Conservation (phyloP, 129 eudicot species). For the Silybum marianum region DNA sequence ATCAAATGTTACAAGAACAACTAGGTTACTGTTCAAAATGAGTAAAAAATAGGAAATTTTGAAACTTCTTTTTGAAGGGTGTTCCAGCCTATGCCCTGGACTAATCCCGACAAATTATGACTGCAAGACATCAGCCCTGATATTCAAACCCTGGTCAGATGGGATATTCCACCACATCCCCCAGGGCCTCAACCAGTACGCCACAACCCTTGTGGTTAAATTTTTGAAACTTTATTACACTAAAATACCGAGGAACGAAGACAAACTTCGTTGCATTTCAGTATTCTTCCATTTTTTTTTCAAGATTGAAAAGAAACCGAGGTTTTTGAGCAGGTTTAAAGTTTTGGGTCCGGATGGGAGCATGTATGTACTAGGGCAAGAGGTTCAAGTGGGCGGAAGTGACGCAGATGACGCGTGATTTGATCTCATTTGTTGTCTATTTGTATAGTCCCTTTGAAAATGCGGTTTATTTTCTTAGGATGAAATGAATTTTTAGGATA, state of each 20-base stretch:
- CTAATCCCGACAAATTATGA: no score
- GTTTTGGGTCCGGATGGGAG: constrained; percentile 80
- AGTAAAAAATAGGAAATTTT: neutral
- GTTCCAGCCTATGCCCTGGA: no score
- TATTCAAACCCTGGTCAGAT: no score
- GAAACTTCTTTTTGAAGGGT: neutral
- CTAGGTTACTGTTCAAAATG: neutral
- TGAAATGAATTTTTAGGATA: constrained; percentile 12
- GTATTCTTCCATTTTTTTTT: neutral
- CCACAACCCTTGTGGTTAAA: no score
- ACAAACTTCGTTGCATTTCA: neutral
- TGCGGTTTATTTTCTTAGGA: constrained; percentile 1
- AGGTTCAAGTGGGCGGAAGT: constrained; percentile 52
- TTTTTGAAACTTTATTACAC: neutral
- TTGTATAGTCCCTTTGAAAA: constrained; percentile 27
- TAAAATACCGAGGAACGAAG: neutral
- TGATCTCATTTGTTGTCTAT: constrained; percentile 4
- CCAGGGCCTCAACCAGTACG: no score
- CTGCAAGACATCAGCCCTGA: no score
- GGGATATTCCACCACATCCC: no score
- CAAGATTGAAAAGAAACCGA: neutral
- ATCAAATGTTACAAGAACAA: neutral
- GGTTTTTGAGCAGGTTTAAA: constrained; percentile 49
- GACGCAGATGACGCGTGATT: constrained; percentile 55
- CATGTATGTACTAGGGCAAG: constrained; percentile 48